Base-by-base conservation (phyloP, 1,284 basidiomycete species). In the Pseudozyma hubeiensis region DNA sequence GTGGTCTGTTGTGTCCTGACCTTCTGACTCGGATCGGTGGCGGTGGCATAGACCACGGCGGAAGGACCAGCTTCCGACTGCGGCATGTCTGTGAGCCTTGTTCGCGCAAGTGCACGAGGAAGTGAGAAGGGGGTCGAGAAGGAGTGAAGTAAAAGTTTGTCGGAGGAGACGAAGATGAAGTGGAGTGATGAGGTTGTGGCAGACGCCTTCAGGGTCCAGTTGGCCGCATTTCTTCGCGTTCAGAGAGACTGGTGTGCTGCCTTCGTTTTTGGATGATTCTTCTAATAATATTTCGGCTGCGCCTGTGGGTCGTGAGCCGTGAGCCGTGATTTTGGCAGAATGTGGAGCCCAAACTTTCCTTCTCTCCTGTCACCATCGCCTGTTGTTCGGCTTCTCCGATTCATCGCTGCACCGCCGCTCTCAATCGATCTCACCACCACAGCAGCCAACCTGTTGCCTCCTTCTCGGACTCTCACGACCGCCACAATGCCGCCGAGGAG, bases 401-500 rank as follows among this genome's bases (percentile, higher is more conserved):
- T 24, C 24, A 24, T 24, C 24, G 24, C 24, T 24, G 4, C 24
- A 24, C 4, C 24, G 1, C 24, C 4, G 24, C 24, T 24, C 24
- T 24, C 24, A 24, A 24, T 24, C 24, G 24, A 24, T 24, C 24
- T 24, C 24, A 24, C 24, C 24, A 24, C 24, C 24, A 24, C 24
- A 24, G 24, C 24, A 24, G 24, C 24, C 24, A 4, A 24, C 24
- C 24, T 1, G 4, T 24, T 4, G 4, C 24, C 24, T 4, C 24
- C 4, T 6, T 10, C 8, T 31, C 16, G 31, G 17, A 10, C 14
- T 45, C 41, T 8, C 19, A 19, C 37, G 2, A 19, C 46, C 17
- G 7, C 30, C 49, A 45, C 50, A 24, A 74, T 74, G 71, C 58
- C 71, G 24, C 55, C 67, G 19, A 52, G 67, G 33, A 43, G 45